These are phyloP conservation scores for Boletellus sp. DNA, from an alignment of 1,284 basidiomycete species.

Conservation along the genomic window DNA sequence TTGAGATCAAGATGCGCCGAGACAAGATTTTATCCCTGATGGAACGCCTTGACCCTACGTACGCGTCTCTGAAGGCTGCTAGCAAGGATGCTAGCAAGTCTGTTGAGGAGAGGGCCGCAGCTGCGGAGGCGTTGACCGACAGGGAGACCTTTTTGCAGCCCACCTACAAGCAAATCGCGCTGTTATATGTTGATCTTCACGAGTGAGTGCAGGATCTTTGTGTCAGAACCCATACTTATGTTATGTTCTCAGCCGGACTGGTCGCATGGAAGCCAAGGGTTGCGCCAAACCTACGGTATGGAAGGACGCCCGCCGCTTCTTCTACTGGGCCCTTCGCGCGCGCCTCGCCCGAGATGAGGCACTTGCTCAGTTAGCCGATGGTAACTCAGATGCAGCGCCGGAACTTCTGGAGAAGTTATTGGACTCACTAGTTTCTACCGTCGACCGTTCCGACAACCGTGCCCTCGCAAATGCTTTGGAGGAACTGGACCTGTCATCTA, in stretches of 20 bases:
- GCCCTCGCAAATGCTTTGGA: slow-evolving; percentile 62
- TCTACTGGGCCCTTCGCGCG: slow-evolving; percentile 93
- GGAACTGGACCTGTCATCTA: slow-evolving; percentile 59
- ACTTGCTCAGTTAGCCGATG: slow-evolving; percentile 54
- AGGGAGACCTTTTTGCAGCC: slow-evolving; percentile 85
- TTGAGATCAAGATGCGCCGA: slow-evolving; percentile 91
- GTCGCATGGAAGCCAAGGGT: slow-evolving; percentile 98
- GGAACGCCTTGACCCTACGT: slow-evolving; percentile 89
- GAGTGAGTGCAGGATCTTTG: slow-evolving; percentile 55
- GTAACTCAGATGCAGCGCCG: slow-evolving; percentile 57
- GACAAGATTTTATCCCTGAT: slow-evolving; percentile 90
- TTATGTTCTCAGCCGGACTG: slow-evolving; percentile 65
- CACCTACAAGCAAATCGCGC: slow-evolving; percentile 90
- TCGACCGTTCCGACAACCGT: slow-evolving; percentile 50
- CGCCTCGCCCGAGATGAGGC: slow-evolving; percentile 67
- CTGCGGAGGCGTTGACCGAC: slow-evolving; percentile 64
- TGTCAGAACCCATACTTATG: slow-evolving; percentile 10
- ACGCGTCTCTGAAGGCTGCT: slow-evolving; percentile 77
- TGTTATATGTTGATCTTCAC: slow-evolving; percentile 95
- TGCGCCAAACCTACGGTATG: slow-evolving; percentile 82
- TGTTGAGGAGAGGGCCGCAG: slow-evolving; percentile 70
- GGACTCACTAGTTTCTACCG: slow-evolving; percentile 54
- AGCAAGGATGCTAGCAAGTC: slow-evolving; percentile 73
- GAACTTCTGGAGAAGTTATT: slow-evolving; percentile 62
- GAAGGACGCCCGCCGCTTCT: slow-evolving; percentile 87